A percentile compares a stretch with the other conserved stretches of the same genome.
Evolutionary conservation across 805 yeast genomes (phyloP).

Genomic region (Schwanniomyces pseudopolymorphus): DNA sequence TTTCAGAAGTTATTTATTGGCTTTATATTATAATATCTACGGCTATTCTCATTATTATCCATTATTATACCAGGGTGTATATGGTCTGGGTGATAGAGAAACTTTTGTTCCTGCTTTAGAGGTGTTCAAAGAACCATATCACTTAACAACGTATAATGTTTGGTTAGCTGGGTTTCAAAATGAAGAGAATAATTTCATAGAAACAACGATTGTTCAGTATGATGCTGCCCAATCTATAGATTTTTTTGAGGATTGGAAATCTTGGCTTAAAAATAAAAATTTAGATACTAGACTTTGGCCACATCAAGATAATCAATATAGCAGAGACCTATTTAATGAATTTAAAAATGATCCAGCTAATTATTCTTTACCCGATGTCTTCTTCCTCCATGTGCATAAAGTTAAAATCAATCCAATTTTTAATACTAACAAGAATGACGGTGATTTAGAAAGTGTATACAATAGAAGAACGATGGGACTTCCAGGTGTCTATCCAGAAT

Average conservation of each 20-base stretch:
- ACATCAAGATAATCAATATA: slow-evolving; percentile 26
- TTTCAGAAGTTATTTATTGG: slow-evolving; percentile 26
- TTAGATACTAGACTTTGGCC: slow-evolving; percentile 32
- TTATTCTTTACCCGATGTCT: slow-evolving; percentile 21
- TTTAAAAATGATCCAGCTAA: background rate
- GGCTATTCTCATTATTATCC: slow-evolving; percentile 28
- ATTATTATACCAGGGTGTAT: slow-evolving; percentile 35
- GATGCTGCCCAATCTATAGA: slow-evolving; percentile 22
- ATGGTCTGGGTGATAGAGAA: slow-evolving; percentile 36
- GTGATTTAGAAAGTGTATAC: slow-evolving; percentile 15
- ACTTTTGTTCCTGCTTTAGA: slow-evolving; percentile 38
- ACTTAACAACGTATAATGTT: slow-evolving; percentile 19
- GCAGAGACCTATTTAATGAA: slow-evolving; percentile 8
- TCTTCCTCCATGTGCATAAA: slow-evolving; percentile 31
- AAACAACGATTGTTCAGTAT: slow-evolving; percentile 30
- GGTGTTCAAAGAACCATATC: slow-evolving; percentile 34
- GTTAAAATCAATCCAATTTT: slow-evolving; percentile 32
- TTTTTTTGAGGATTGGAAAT: slow-evolving; percentile 23
- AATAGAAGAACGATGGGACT: slow-evolving; percentile 22
- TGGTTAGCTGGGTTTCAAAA: slow-evolving; percentile 12
- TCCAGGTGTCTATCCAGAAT: slow-evolving; percentile 14
- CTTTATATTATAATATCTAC: slow-evolving; percentile 35
- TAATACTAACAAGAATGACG: slow-evolving; percentile 16
- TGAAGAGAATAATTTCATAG: slow-evolving; percentile 16
- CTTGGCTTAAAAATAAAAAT: slow-evolving; percentile 19